Percentiles rank a stretch among this genome's conserved stretches.
Evolutionary conservation across 1,139 yeast species (phyloP).

Genomic region (Ogataea hybrid): DNA sequence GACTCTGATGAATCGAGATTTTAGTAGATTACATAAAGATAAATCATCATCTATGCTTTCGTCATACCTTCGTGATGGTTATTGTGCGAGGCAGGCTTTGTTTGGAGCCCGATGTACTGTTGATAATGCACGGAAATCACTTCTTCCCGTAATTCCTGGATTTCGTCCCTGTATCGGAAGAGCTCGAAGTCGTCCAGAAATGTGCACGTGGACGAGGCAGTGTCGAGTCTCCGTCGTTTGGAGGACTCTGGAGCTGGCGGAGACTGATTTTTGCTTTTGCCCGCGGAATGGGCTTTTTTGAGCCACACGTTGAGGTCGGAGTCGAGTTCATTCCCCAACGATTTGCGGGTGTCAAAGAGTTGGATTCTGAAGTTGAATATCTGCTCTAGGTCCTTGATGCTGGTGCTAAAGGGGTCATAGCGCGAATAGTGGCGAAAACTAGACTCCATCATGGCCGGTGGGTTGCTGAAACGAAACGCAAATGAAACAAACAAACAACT

Average conservation of each 20-base stretch:
- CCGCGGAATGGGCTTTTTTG: too few relatives aligned
- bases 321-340: slow-evolving; percentile 16
- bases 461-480: not conserved
- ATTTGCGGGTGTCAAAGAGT: slow-evolving; percentile 9
- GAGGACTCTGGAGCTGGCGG: not conserved
- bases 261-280: too few relatives aligned
- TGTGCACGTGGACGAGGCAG: slow-evolving; percentile 1
- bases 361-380: slow-evolving; percentile 22
- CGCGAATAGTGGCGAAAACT: not conserved
- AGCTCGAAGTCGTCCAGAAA: slow-evolving; percentile 25
- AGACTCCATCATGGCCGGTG: not conserved
- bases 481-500: not conserved
- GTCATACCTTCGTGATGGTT: not conserved
- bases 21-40: not conserved
- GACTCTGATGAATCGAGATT: slow-evolving; percentile 52
- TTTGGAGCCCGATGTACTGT: slow-evolving; percentile 1
- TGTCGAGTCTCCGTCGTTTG: not conserved
- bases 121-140: slow-evolving; percentile 16
- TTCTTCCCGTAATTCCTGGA: slow-evolving; percentile 17
- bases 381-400: slow-evolving; percentile 21
- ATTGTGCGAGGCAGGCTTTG: not conserved
- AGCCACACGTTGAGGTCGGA: slow-evolving; percentile 12
- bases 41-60: slow-evolving; percentile 1
- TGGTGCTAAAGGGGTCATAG: slow-evolving; percentile 18
- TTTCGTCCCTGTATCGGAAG: slow-evolving; percentile 18